Evolutionary conservation across 2,329 filamentous ascomycete species (phyloP), one percentile per base, ranked within the genome.

Genomic region (Fusarium drepaniforme): DNA sequence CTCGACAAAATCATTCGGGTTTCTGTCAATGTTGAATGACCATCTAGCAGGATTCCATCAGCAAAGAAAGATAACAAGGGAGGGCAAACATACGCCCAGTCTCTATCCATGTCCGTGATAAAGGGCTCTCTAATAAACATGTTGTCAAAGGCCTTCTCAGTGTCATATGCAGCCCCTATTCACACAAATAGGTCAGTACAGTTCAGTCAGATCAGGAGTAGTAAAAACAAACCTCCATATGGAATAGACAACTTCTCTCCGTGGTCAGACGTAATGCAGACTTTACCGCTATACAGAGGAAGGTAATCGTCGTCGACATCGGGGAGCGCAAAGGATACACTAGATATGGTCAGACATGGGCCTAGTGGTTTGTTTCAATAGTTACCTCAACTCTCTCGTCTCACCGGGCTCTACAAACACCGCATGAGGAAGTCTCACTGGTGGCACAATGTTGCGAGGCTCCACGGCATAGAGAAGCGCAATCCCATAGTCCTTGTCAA

Each of bases 231-330:
- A 80, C 82, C 82, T 78, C 81, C 82, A 58, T 87, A 87, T 1
- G 85, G 85, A 23, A 87, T 81, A 9, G 82, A 82, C 3, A 87
- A 77, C 15, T 80, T 73, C 64, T 87, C 86, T 9, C 82, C 82
- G 40, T 84, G 83, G 51, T 81, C 80, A n/a, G 83, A 83, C 6
- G 78, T 79, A 23, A 88, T 75, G 66, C 83, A 80, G 25, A 87
- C 78, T 72, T 86, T 86, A 23, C 86, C 86, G 44, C 84, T 82
- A 68, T 87, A 87, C 6, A 87, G 72, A 0, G 85, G 85, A 51
- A 87, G 74, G 49, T 79, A 77, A 28, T 83, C 79, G 21, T 83
- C 82, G 28, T 80, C 68, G 21, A 82, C 71, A 4, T 79, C 68
- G 2, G 82, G 82, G 12, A 78, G 73, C 8, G 66, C 71, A 65